Evolutionary conservation across 2,329 filamentous ascomycete species (phyloP).

Genomic region (Phialocephala sp.): DNA sequence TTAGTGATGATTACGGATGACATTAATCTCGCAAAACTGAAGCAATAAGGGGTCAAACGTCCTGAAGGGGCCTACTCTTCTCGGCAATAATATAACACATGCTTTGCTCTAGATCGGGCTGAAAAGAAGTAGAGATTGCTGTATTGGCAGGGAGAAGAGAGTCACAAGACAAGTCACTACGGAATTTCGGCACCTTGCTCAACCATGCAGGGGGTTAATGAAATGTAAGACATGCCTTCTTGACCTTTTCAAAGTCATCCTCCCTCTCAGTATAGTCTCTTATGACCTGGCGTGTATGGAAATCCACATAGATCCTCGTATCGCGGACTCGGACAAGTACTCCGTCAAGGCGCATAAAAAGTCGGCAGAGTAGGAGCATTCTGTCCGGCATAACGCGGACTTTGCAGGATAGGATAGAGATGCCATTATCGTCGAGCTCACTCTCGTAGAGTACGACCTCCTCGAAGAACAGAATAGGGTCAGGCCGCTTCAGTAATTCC

Average conservation of each 20-base stretch:
- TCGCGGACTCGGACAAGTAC: conserved; percentile 88
- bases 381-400: conserved; percentile 89
- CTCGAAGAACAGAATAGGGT: conserved; percentile 96
- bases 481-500: conserved; percentile 83
- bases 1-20: conserved; percentile 29
- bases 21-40: neutral
- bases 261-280: conserved; percentile 92
- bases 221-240: conserved; percentile 58
- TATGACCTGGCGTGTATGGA: conserved; percentile 77
- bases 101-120: no score
- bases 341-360: conserved; percentile 93
- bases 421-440: conserved; percentile 96
- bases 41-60: neutral
- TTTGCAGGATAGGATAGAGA: conserved; percentile 89
- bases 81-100: no score
- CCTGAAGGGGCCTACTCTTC: neutral
- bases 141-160: no score
- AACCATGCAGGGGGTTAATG: neutral
- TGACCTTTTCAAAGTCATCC: conserved; percentile 77
- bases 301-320: conserved; percentile 91
- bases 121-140: no score
- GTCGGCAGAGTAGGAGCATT: conserved; percentile 80
- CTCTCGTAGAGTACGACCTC: conserved; percentile 97
- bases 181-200: neutral
- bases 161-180: no score